phyloP scores from a whole-genome alignment of 345 rosid genomes.

The Aquilaria yunnanensis region DNA sequence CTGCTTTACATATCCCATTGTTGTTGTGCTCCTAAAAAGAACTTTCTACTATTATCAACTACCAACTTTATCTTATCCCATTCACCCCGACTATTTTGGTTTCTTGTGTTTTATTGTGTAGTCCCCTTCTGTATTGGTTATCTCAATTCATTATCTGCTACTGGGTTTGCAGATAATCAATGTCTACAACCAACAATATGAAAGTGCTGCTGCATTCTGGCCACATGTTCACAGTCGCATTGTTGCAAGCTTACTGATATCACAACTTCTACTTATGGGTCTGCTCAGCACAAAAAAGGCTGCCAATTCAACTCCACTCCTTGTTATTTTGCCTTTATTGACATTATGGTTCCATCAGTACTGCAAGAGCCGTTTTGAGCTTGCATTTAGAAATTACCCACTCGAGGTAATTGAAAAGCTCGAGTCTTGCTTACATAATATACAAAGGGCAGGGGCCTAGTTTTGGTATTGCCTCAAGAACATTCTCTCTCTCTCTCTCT shows the following conservation, averaged over 20 bases:
- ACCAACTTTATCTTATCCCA: too few relatives aligned
- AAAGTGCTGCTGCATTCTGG: constrained; percentile 98
- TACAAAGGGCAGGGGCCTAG: not conserved
- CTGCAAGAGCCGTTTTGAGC: constrained; percentile 90
- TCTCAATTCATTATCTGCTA: not conserved
- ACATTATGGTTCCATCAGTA: constrained; percentile 84
- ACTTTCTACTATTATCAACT: too few relatives aligned
- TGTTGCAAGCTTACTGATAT: constrained; percentile 76
- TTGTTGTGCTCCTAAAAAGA: too few relatives aligned
- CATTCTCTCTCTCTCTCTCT: not conserved
- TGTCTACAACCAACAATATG: constrained; percentile 88
- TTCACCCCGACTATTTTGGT: not conserved
- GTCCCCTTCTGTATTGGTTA: not conserved
- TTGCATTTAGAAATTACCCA: constrained; percentile 85
- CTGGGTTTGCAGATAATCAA: constrained; percentile 62
- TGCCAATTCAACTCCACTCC: constrained; percentile 86
- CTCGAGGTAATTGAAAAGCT: constrained; percentile 53
- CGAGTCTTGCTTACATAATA: not conserved
- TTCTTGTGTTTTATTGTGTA: constrained; percentile 3
- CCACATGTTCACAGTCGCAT: constrained; percentile 91
- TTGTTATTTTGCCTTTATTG: constrained; percentile 65
- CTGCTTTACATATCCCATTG: too few relatives aligned
- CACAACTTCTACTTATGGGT: constrained; percentile 83
- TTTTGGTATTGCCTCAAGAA: not conserved
- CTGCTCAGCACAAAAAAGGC: constrained; percentile 85